These are phyloP conservation scores for Xylariaceae sp. DNA, from an alignment of 2,329 filamentous ascomycete genomes.

Conservation along the genomic window DNA sequence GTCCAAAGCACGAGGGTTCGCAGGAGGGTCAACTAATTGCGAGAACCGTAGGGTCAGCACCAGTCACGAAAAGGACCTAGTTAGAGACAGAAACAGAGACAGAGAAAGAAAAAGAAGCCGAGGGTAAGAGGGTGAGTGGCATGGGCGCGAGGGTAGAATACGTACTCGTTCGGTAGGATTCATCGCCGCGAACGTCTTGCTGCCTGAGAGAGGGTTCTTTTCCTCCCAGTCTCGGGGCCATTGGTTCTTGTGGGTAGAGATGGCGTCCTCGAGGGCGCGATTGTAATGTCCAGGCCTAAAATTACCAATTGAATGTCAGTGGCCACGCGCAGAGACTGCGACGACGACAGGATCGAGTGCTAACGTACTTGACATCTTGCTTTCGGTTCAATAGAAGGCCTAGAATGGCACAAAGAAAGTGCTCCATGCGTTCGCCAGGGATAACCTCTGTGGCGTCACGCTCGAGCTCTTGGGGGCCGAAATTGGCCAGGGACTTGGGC, in stretches of 20 bases:
- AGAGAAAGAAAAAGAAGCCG: not conserved
- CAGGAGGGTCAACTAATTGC: slow-evolving; percentile 68
- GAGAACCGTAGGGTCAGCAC: slow-evolving; percentile 15
- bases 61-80: not conserved
- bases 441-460: slow-evolving; percentile 70
- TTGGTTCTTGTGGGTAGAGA: slow-evolving; percentile 77
- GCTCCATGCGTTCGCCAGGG: slow-evolving; percentile 80
- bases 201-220: slow-evolving; percentile 76
- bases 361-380: slow-evolving; percentile 91
- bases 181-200: slow-evolving; percentile 78
- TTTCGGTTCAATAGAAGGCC: slow-evolving; percentile 90
- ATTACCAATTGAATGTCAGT: slow-evolving; percentile 20
- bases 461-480: slow-evolving; percentile 94
- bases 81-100: not conserved
- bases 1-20: slow-evolving; percentile 83
- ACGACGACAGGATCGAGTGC: slow-evolving; percentile 17
- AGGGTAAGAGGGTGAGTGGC: not conserved
- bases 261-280: slow-evolving; percentile 87
- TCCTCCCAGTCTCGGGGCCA: slow-evolving; percentile 83
- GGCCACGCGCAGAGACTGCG: slow-evolving; percentile 1
- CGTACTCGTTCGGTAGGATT: slow-evolving; percentile 72
- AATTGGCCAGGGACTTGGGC: slow-evolving; percentile 78
- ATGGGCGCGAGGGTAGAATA: slow-evolving; percentile 5
- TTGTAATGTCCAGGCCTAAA: slow-evolving; percentile 83
- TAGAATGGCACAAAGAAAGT: slow-evolving; percentile 82